A percentile compares a stretch with the other conserved stretches of the same genome.
Conservation (phyloP, 495 filamentous ascomycete species). For the Penicillium arizonense region DNA sequence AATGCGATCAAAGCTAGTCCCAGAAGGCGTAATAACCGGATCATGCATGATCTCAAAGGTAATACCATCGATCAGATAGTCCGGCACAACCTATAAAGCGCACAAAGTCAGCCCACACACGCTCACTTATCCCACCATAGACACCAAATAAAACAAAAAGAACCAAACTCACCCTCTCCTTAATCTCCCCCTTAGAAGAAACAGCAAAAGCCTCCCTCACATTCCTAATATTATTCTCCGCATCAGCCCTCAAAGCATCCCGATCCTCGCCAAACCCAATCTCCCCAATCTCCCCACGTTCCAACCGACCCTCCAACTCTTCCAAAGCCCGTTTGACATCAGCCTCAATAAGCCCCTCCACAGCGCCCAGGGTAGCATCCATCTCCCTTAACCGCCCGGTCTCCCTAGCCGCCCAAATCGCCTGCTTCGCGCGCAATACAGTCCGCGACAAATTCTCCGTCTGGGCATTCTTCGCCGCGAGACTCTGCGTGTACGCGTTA, state of each 20-base stretch:
- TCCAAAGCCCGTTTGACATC: slow-evolving; percentile 58
- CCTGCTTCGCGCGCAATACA: slow-evolving; percentile 79
- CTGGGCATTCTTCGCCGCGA: slow-evolving; percentile 55
- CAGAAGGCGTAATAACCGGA: slow-evolving; percentile 83
- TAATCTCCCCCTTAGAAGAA: slow-evolving; percentile 58
- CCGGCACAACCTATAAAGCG: slow-evolving; percentile 62
- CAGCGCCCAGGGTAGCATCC: slow-evolving; percentile 43
- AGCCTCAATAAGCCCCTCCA: slow-evolving; percentile 48
- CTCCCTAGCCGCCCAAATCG: slow-evolving; percentile 47
- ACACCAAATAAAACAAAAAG: not conserved
- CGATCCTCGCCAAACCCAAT: slow-evolving; percentile 44
- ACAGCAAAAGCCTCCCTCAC: slow-evolving; percentile 42
- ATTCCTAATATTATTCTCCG: slow-evolving; percentile 50
- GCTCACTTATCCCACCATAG: not conserved
- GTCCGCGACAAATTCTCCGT: slow-evolving; percentile 62
- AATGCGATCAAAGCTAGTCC: slow-evolving; percentile 83
- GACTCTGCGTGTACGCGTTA: slow-evolving; percentile 70
- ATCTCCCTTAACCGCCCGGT: slow-evolving; percentile 46
- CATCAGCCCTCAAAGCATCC: slow-evolving; percentile 44
- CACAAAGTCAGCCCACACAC: slow-evolving; percentile 8
- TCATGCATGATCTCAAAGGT: slow-evolving; percentile 92
- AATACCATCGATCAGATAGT: slow-evolving; percentile 86
- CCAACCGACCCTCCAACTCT: slow-evolving; percentile 40
- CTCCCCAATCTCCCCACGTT: slow-evolving; percentile 45
- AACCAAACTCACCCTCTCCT: slow-evolving; percentile 50